These are phyloP conservation scores for Sicyos edulis DNA, from an alignment of 306 rosid genomes.

Conservation along the genomic window DNA sequence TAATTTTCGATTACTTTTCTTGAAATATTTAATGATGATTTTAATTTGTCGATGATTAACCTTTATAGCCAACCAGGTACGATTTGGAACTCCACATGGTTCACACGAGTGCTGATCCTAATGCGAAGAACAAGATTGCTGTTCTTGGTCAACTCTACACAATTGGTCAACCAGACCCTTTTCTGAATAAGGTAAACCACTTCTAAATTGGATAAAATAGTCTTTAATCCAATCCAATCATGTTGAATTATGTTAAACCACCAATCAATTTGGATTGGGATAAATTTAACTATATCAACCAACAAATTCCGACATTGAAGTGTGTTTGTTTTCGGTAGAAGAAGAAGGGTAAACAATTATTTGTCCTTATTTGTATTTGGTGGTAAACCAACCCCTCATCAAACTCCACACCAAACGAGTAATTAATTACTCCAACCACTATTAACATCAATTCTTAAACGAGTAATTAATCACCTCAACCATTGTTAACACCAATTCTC, in stretches of 20 bases:
- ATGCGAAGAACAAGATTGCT: slow-evolving; percentile 27
- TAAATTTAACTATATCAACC: no score
- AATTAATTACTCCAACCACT: no score
- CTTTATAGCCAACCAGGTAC: slow-evolving; percentile 30
- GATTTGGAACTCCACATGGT: slow-evolving; percentile 72
- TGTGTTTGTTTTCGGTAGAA: no score
- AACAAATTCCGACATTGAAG: background rate
- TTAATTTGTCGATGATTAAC: background rate
- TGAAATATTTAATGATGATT: background rate
- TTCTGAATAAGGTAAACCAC: slow-evolving; percentile 46
- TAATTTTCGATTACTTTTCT: background rate
- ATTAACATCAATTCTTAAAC: no score
- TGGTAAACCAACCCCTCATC: no score
- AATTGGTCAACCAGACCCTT: slow-evolving; percentile 42
- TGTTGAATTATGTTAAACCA: no score
- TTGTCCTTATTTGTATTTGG: no score
- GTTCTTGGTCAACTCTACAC: slow-evolving; percentile 45
- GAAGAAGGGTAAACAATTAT: no score
- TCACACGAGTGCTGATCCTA: slow-evolving; percentile 31
- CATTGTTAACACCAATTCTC: no score
- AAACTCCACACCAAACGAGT: no score
- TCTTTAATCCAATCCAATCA: background rate
- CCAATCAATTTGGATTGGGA: no score
- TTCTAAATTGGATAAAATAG: background rate
- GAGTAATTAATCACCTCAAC: no score